Conservation (phyloP, 495 filamentous ascomycete genomes). For the Aspergillus cavernicola region DNA sequence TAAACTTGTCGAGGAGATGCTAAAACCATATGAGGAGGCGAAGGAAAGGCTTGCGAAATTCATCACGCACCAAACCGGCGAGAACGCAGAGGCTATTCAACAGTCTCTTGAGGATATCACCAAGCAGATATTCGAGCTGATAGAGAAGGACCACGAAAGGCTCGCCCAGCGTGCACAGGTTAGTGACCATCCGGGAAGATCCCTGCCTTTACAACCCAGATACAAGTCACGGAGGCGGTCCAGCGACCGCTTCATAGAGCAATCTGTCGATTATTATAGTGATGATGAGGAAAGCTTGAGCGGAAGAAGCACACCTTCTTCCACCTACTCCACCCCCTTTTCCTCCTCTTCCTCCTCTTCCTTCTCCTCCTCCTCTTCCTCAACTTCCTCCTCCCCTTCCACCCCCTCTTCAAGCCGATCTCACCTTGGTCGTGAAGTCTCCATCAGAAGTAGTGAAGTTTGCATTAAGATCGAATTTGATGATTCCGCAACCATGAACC, state of each 20-base stretch:
- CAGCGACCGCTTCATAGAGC: neutral
- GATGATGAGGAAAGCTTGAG: neutral
- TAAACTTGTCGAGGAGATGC: conserved; percentile 39
- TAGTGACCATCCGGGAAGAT: conserved; percentile 11
- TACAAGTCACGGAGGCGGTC: neutral
- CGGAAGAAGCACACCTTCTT: neutral
- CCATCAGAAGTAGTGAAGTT: neutral
- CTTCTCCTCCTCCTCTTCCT: neutral
- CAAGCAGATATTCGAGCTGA: conserved; percentile 40
- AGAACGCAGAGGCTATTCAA: conserved; percentile 29
- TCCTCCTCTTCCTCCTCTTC: neutral
- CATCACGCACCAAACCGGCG: conserved; percentile 30
- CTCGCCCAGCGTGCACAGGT: conserved; percentile 49
- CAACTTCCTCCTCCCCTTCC: too few species aligned
- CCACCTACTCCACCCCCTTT: neutral
- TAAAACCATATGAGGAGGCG: conserved; percentile 44
- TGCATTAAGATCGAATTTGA: neutral
- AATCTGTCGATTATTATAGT: neutral
- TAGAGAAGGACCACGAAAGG: conserved; percentile 45
- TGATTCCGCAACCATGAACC: neutral
- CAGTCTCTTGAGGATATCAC: conserved; percentile 41
- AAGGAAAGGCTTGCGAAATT: conserved; percentile 42
- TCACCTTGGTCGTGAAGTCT: neutral
- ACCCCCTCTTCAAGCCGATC: neutral
- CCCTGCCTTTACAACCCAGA: neutral